A percentile compares a stretch with the other conserved stretches of the same genome.
phyloP scores from a whole-genome alignment of 176 grass and related monocot genomes.

The Aegilops sharonensis region DNA sequence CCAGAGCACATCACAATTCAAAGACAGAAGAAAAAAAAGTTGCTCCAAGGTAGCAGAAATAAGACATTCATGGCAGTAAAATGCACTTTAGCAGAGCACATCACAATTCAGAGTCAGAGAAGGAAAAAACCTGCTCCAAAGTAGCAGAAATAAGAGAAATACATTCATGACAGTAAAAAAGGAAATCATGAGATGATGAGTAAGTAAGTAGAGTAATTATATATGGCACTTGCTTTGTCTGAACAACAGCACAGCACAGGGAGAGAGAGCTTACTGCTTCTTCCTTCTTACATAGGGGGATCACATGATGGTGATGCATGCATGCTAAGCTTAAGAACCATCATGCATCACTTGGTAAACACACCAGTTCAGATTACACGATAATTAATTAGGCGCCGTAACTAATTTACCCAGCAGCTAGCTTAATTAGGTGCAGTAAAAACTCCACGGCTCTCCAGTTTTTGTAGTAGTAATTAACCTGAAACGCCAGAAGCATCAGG shows the following conservation, averaged over 20 bases:
- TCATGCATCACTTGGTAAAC: neutral
- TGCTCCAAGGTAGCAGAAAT: neutral
- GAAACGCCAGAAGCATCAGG: slow-evolving; percentile 40
- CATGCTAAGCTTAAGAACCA: slow-evolving; percentile 15
- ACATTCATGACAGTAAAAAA: no score
- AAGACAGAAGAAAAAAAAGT: neutral
- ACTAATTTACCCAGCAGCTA: slow-evolving; percentile 27
- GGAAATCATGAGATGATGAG: neutral
- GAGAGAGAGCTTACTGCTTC: slow-evolving; percentile 21
- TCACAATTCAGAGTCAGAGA: no score
- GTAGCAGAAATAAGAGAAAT: no score
- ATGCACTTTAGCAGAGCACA: no score
- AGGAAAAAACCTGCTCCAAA: no score
- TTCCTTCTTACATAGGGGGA: slow-evolving; percentile 31
- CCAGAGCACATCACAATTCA: neutral
- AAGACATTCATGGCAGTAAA: neutral
- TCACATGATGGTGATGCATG: slow-evolving; percentile 23
- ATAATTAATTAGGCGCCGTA: neutral
- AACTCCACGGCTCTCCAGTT: neutral
- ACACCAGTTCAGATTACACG: slow-evolving; percentile 11
- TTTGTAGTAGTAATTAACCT: slow-evolving; percentile 7
- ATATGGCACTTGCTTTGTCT: slow-evolving; percentile 49
- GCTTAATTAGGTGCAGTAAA: neutral
- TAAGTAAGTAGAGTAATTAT: slow-evolving; percentile 37
- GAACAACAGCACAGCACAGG: slow-evolving; percentile 13